A percentile compares a stretch with the other conserved stretches of the same genome.
phyloP scores from a whole-genome alignment of 139 green algal genomes.

The Eudorina sp. region DNA sequence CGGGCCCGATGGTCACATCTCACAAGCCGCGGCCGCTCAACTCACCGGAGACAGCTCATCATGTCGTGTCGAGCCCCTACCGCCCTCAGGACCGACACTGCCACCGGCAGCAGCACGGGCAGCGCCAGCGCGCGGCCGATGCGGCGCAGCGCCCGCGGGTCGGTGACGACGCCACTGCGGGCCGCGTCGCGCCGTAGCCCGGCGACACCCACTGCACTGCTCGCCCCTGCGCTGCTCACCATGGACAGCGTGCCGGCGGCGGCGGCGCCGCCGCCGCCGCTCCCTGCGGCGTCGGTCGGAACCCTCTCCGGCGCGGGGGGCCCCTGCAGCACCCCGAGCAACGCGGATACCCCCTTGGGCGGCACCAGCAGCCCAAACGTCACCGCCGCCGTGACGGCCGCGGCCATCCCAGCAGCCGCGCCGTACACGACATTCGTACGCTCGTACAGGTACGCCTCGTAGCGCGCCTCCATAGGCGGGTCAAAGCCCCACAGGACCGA shows the following conservation, averaged over 20 bases:
- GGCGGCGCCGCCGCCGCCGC: not conserved
- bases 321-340: not conserved
- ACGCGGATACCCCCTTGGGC: not conserved
- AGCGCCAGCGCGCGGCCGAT: not conserved
- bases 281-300: not conserved
- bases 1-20: no score
- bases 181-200: no score
- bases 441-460: not conserved
- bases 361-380: not conserved
- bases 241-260: no score
- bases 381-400: not conserved
- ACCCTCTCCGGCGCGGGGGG: not conserved
- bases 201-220: no score
- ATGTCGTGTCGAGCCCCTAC: no score
- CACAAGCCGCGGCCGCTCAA: no score
- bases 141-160: not conserved
- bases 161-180: not conserved
- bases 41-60: no score
- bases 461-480: not conserved
- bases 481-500: not conserved
- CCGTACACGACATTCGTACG: not conserved
- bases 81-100: not conserved
- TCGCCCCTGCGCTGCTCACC: no score
- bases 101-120: not conserved
- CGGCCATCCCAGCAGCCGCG: not conserved